These are phyloP conservation scores for Bathelium albidoporum DNA, from an alignment of 495 filamentous ascomycete genomes.

Conservation along the genomic window DNA sequence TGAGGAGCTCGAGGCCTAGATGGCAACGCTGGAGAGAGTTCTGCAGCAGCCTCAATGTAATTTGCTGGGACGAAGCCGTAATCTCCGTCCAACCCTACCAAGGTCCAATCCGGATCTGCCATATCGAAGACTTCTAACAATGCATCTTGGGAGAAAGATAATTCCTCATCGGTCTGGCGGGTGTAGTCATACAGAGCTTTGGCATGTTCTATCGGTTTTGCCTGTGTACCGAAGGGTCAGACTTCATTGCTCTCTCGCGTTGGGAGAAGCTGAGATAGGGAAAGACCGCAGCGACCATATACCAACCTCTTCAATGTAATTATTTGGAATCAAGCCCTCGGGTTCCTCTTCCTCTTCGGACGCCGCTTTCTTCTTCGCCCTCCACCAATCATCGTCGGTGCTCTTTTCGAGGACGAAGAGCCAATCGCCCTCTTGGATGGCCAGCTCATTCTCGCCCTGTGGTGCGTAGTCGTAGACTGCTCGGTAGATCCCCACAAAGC, in stretches of 20 bases:
- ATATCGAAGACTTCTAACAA: constrained; percentile 75
- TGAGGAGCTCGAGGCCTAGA: constrained; percentile 24
- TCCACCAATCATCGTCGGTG: constrained; percentile 93
- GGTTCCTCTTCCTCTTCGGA: constrained; percentile 89
- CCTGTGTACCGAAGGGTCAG: constrained; percentile 7
- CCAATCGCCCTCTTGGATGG: constrained; percentile 79
- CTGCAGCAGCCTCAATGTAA: constrained; percentile 60
- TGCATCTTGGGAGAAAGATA: constrained; percentile 89
- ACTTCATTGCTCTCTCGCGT: background rate
- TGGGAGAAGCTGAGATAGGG: background rate
- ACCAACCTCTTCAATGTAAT: constrained; percentile 93
- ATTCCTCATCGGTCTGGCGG: constrained; percentile 92
- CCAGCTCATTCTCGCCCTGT: constrained; percentile 78
- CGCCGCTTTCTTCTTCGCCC: constrained; percentile 91
- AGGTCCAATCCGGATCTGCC: constrained; percentile 91
- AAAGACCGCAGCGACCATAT: background rate
- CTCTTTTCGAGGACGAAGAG: constrained; percentile 89
- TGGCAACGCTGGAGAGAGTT: constrained; percentile 6
- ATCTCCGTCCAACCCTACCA: constrained; percentile 74
- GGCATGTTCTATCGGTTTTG: constrained; percentile 54
- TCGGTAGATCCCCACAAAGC: constrained; percentile 83
- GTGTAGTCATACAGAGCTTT: constrained; percentile 93
- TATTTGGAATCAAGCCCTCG: constrained; percentile 83
- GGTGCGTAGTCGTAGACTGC: constrained; percentile 91
- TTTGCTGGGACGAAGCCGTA: constrained; percentile 96